Conservation (phyloP, 768 basidiomycete genomes). For the Lentinus brumalis region DNA sequence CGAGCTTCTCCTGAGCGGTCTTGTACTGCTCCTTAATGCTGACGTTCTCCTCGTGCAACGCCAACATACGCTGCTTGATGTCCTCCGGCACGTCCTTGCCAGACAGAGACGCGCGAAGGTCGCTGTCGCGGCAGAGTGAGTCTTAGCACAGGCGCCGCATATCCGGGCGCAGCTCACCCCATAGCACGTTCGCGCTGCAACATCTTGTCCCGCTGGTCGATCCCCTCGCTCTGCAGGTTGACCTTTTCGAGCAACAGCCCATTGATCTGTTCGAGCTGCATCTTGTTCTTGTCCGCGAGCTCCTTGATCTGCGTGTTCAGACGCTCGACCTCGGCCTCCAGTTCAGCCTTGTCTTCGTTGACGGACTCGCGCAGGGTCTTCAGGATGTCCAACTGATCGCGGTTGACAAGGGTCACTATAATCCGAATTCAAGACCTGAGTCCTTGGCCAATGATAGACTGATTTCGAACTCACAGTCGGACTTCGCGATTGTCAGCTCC, state of each 20-base stretch:
- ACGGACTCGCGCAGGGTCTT: slow-evolving; percentile 84
- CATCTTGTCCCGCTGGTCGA: slow-evolving; percentile 85
- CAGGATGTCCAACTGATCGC: slow-evolving; percentile 91
- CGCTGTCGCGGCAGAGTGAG: slow-evolving; percentile 43
- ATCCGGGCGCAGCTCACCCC: slow-evolving; percentile 48
- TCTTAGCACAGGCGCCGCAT: too few species aligned
- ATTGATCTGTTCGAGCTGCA: slow-evolving; percentile 91
- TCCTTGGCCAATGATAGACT: neutral
- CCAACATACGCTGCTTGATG: slow-evolving; percentile 70
- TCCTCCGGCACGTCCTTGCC: slow-evolving; percentile 84
- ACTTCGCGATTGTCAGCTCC: slow-evolving; percentile 82
- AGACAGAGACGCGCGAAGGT: slow-evolving; percentile 73
- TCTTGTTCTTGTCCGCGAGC: slow-evolving; percentile 78
- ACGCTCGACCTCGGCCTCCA: slow-evolving; percentile 68
- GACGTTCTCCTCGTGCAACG: slow-evolving; percentile 77
- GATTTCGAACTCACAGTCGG: slow-evolving; percentile 62
- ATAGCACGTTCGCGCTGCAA: slow-evolving; percentile 85
- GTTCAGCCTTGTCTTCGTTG: slow-evolving; percentile 78
- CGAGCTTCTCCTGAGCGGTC: slow-evolving; percentile 72
- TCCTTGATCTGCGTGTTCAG: slow-evolving; percentile 71
- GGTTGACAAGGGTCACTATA: slow-evolving; percentile 86
- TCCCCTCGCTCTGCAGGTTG: slow-evolving; percentile 86
- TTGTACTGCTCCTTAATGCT: slow-evolving; percentile 70
- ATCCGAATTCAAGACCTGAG: too few species aligned
- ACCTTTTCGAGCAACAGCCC: slow-evolving; percentile 89